Conservation (phyloP, 176 grass and related monocot species). For the Juncus inflexus region DNA sequence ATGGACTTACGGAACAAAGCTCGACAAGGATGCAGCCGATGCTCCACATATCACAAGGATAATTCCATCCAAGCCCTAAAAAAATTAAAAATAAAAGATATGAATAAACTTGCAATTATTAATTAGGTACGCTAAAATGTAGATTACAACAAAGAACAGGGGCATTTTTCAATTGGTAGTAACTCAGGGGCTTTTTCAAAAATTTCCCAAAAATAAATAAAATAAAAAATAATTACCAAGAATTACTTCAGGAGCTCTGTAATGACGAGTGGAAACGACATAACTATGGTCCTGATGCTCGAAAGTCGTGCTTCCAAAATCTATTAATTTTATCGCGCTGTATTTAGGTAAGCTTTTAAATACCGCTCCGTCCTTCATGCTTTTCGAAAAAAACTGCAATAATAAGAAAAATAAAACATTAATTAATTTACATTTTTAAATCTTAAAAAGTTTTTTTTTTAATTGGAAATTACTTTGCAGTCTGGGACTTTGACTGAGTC, state of each 20-base stretch:
- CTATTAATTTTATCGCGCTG: slow-evolving; percentile 91
- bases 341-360: slow-evolving; percentile 92
- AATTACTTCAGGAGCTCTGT: slow-evolving; percentile 96
- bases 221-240: slow-evolving; percentile 51
- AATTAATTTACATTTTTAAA: not conserved
- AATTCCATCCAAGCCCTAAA: slow-evolving; percentile 93
- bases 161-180: not conserved
- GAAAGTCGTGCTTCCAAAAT: slow-evolving; percentile 94
- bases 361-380: slow-evolving; percentile 66
- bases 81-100: slow-evolving; percentile 27
- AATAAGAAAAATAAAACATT: slow-evolving; percentile 13
- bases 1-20: slow-evolving; percentile 69
- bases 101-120: slow-evolving; percentile 7
- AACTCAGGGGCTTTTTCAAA: too few species aligned
- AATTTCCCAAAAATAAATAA: too few species aligned
- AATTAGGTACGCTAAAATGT: not conserved
- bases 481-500: slow-evolving; percentile 71
- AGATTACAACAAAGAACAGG: not conserved
- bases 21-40: slow-evolving; percentile 94
- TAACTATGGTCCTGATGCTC: slow-evolving; percentile 93
- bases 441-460: too few species aligned
- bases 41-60: slow-evolving; percentile 94
- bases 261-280: slow-evolving; percentile 90
- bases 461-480: slow-evolving; percentile 50
- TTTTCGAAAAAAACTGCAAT: slow-evolving; percentile 52